Percentiles rank a stretch among this genome's conserved stretches.
Evolutionary conservation across 2,329 filamentous ascomycete genomes (phyloP).

Genomic region (Tolypocladium amazonense): DNA sequence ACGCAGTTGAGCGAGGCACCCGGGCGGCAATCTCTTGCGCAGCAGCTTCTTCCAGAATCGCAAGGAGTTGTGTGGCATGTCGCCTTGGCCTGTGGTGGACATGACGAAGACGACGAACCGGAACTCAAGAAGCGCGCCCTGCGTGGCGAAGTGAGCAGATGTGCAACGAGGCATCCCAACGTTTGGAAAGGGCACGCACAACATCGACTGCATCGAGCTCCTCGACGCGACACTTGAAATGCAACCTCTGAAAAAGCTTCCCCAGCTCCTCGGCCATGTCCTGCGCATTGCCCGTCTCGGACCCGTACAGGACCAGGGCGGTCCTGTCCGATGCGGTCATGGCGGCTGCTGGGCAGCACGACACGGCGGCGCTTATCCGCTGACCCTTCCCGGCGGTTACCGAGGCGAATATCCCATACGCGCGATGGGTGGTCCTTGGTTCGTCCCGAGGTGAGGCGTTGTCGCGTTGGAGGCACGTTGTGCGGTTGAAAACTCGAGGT

Average conservation of each 20-base stretch:
- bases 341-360: not conserved
- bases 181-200: slow-evolving; percentile 40
- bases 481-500: not conserved
- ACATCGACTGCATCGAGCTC: slow-evolving; percentile 69
- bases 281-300: slow-evolving; percentile 89
- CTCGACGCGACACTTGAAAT: slow-evolving; percentile 63
- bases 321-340: slow-evolving; percentile 24
- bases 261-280: slow-evolving; percentile 83
- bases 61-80: slow-evolving; percentile 75
- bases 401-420: not conserved
- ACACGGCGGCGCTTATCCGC: not conserved
- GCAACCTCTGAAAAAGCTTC: slow-evolving; percentile 61
- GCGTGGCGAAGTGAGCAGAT: not conserved
- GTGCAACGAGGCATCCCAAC: not conserved
- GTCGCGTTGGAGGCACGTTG: not conserved
- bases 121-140: slow-evolving; percentile 41
- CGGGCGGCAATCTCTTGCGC: slow-evolving; percentile 63
- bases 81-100: slow-evolving; percentile 91
- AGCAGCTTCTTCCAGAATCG: slow-evolving; percentile 79
- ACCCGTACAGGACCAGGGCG: slow-evolving; percentile 74
- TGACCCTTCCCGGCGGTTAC: not conserved
- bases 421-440: not conserved
- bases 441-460: not conserved
- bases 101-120: slow-evolving; percentile 66
- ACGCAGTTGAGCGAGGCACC: slow-evolving; percentile 54